A percentile compares a stretch with the other conserved stretches of the same genome.
These are phyloP conservation scores for Moricandia moricandioides DNA, from an alignment of 345 rosid genomes.

Conservation along the genomic window DNA sequence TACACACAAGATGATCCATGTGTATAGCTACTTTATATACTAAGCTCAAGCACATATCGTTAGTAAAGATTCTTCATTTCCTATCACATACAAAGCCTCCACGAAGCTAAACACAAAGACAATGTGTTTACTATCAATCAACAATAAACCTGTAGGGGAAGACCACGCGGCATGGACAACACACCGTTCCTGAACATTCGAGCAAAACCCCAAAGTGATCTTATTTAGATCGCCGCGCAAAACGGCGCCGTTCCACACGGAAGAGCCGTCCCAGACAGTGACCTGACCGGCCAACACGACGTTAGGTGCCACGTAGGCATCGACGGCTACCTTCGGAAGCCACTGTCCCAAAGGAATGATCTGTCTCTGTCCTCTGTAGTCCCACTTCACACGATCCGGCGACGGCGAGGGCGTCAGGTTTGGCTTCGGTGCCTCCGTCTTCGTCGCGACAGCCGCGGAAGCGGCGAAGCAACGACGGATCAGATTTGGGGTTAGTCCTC, in stretches of 20 bases:
- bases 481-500: slow-evolving; percentile 28
- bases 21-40: background rate
- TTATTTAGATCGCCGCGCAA: slow-evolving; percentile 96
- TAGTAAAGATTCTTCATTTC: background rate
- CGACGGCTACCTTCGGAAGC: slow-evolving; percentile 90
- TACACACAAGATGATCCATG: background rate
- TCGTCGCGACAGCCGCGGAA: slow-evolving; percentile 46
- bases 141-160: slow-evolving; percentile 99
- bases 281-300: slow-evolving; percentile 94
- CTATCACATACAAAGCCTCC: background rate
- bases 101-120: background rate
- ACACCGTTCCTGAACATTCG: slow-evolving; percentile 91
- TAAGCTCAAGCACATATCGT: background rate
- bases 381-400: slow-evolving; percentile 89
- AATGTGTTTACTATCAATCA: too few relatives aligned
- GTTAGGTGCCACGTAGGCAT: slow-evolving; percentile 91
- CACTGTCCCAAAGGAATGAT: slow-evolving; percentile 92
- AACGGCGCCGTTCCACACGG: slow-evolving; percentile 90
- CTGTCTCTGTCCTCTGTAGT: slow-evolving; percentile 92
- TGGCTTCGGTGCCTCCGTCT: slow-evolving; percentile 42
- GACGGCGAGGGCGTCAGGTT: slow-evolving; percentile 51
- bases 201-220: slow-evolving; percentile 86
- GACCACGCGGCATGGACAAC: slow-evolving; percentile 98
- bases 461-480: slow-evolving; percentile 40
- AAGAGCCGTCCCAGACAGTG: slow-evolving; percentile 76